Conservation (phyloP, 1,139 yeast genomes). For the Saccharomyces uvarum region DNA sequence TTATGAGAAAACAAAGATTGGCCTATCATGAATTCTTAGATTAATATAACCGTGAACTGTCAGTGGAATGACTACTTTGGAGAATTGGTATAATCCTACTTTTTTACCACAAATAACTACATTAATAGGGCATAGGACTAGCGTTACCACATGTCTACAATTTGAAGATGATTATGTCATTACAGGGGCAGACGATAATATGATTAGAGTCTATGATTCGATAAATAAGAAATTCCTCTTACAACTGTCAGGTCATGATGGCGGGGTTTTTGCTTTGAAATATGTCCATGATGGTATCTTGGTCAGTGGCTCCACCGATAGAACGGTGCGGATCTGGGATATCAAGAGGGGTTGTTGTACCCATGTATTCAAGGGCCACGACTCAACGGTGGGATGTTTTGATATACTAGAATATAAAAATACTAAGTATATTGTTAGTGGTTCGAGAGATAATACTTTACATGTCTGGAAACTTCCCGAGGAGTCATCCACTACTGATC, state of each 20-base stretch:
- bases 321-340: conserved; percentile 88
- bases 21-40: too few species aligned
- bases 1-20: too few species aligned
- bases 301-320: conserved; percentile 86
- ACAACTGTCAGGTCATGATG: conserved; percentile 81
- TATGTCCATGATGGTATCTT: conserved; percentile 49
- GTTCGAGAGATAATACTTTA: conserved; percentile 83
- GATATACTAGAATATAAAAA: conserved; percentile 65
- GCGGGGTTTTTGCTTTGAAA: conserved; percentile 97
- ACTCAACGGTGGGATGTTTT: conserved; percentile 84
- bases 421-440: conserved; percentile 67
- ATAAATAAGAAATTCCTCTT: conserved; percentile 60
- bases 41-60: too few species aligned
- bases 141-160: conserved; percentile 87
- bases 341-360: conserved; percentile 43
- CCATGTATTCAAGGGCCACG: conserved; percentile 81
- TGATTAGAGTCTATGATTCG: conserved; percentile 75
- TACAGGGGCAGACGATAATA: conserved; percentile 85
- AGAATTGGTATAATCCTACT: conserved; percentile 75
- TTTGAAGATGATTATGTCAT: conserved; percentile 86
- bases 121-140: conserved; percentile 65
- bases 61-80: conserved; percentile 32
- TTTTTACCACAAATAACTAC: conserved; percentile 64
- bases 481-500: conserved; percentile 30
- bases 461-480: conserved; percentile 82